Evolutionary conservation across 2,329 filamentous ascomycete genomes (phyloP), one percentile per base, ranked within the genome.

Genomic region (Penicillium capsulatum): DNA sequence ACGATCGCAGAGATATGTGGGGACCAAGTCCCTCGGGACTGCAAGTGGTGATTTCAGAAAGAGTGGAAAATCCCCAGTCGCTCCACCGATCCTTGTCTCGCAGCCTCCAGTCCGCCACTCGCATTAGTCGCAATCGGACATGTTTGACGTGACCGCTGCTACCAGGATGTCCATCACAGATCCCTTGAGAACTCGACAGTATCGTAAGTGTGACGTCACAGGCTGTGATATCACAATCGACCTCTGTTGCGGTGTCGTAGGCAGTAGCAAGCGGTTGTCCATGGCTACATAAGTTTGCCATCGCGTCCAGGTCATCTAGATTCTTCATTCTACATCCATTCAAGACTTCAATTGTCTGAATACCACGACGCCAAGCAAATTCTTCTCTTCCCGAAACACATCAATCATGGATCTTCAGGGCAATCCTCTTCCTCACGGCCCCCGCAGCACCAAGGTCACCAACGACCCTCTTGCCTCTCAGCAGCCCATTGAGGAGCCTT

Each of bases 401-500:
- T n/a, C n/a, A n/a, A 61, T 32, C 34, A 68, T 68, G 66, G 63
- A 67, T 59, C 54, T 67, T 31, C 65, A 67, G 58, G 65, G 65
- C 46, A 60, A 50, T 24, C 65, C 62, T 31, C 54, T 66, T 31
- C 51, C 57, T 44, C 48, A 47, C 27, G 57, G 57, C 24, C 34
- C 43, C 34, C 51, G 52, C 45, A 60, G 63, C 50, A 66, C 57
- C 20, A 69, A 69, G 60, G 55, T 60, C 44, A 76, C 71, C 31
- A 71, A 60, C 32, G 76, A 78, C 57, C 69, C 73, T 36, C 57
- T 61, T 43, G 60, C 68, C 32, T 57, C 54, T 26, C 64, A 75
- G 32, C 71, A 77, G 31, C 75, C 78, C 17, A 75, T 72, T 42
- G 60, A 69, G 11, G 86, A 92, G 62, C 68, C 73, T 10, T 69